Conservation (phyloP, 192 early-diverging fungal genomes). For the Umbelopsis ramanniana region DNA sequence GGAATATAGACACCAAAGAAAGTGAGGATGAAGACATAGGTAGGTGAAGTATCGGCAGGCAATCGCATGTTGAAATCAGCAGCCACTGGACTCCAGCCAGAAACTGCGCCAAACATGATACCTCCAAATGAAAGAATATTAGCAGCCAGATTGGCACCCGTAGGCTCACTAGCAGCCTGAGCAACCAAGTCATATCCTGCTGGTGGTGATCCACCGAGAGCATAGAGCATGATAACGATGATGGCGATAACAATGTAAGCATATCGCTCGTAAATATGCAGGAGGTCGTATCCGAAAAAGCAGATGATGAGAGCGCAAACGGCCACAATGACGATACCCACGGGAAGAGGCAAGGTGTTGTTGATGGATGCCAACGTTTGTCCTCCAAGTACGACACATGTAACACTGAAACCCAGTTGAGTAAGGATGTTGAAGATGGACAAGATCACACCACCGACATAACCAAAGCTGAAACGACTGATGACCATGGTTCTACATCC, state of each 20-base stretch:
- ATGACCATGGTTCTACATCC: conserved; percentile 26
- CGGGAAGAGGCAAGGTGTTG: background rate
- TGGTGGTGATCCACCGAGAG: background rate
- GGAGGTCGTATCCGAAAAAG: conserved; percentile 27
- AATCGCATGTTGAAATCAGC: conserved; percentile 32
- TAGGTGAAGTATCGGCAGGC: conserved; percentile 18
- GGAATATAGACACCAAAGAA: conserved; percentile 31
- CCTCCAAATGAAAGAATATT: conserved; percentile 27
- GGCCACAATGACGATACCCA: conserved; percentile 25
- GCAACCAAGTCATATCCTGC: conserved; percentile 14
- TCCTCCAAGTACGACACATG: conserved; percentile 24
- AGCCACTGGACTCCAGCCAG: conserved; percentile 35
- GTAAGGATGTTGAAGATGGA: conserved; percentile 25
- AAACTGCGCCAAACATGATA: conserved; percentile 30
- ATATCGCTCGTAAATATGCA: conserved; percentile 27
- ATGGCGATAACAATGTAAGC: conserved; percentile 21
- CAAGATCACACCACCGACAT: conserved; percentile 10
- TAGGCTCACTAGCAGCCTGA: background rate
- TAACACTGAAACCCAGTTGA: conserved; percentile 27
- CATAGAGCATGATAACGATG: conserved; percentile 21
- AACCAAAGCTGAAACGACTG: conserved; percentile 23
- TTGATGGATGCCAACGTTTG: conserved; percentile 20
- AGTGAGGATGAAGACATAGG: conserved; percentile 27
- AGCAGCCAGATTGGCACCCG: conserved; percentile 13
- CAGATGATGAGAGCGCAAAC: conserved; percentile 23